A percentile compares a stretch with the other conserved stretches of the same genome.
These are phyloP conservation scores for Crithidia acanthocephali DNA, from an alignment of 208 protist species.

Conservation along the genomic window DNA sequence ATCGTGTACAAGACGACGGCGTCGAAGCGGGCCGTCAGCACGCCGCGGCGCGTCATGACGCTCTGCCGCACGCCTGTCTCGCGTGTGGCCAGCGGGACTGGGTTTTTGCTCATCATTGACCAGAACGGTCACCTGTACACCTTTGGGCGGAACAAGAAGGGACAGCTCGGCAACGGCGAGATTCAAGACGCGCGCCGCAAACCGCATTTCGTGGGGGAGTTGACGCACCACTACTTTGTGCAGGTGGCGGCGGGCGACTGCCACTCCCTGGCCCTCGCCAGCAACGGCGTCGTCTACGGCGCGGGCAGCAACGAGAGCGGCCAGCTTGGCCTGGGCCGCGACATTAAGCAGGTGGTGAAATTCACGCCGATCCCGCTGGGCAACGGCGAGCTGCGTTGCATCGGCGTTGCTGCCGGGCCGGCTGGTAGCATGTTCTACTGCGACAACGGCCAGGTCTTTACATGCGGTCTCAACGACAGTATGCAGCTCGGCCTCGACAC, in stretches of 20 bases:
- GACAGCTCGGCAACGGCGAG: conserved; percentile 85
- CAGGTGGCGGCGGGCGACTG: conserved; percentile 82
- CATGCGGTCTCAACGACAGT: conserved; percentile 82
- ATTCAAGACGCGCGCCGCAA: conserved; percentile 69
- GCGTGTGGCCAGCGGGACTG: conserved; percentile 75
- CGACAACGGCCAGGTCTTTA: conserved; percentile 73
- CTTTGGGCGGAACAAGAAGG: conserved; percentile 83
- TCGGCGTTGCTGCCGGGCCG: conserved; percentile 83
- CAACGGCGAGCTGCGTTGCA: conserved; percentile 43
- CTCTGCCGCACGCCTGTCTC: conserved; percentile 75
- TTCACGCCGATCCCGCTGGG: conserved; percentile 78
- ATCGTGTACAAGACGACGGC: conserved; percentile 87
- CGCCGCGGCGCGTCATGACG: conserved; percentile 84
- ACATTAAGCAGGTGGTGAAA: conserved; percentile 38
- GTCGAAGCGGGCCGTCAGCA: conserved; percentile 70
- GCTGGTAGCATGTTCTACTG: conserved; percentile 86
- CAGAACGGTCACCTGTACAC: conserved; percentile 86
- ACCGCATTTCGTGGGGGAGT: conserved; percentile 51
- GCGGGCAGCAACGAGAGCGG: conserved; percentile 85
- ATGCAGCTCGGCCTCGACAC: conserved; percentile 86
- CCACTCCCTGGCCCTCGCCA: conserved; percentile 86
- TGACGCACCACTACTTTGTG: conserved; percentile 82
- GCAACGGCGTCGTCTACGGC: conserved; percentile 84
- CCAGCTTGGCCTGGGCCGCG: conserved; percentile 77
- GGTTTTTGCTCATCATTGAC: conserved; percentile 87